Conservation (phyloP, 1,139 yeast species). For the Sugiyamaella novakii region DNA sequence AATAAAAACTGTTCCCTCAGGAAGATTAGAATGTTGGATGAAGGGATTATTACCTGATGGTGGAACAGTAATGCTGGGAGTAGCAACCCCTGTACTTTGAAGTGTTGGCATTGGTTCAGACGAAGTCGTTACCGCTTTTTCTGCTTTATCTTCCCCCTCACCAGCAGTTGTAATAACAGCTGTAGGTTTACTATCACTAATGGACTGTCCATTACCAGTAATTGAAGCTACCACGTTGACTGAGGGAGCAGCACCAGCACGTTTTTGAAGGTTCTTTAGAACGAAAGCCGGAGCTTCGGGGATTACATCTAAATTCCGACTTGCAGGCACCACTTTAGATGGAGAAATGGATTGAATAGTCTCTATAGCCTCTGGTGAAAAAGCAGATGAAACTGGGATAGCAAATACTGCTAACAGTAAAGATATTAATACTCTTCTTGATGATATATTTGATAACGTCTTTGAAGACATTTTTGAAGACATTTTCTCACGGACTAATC, state of each 20-base stretch:
- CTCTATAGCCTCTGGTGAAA: no score
- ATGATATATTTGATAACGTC: no score
- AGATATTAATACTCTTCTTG: no score
- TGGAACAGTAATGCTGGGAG: constrained; percentile 69
- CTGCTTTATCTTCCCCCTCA: not conserved
- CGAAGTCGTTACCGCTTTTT: not conserved
- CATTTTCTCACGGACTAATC: no score
- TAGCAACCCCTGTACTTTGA: constrained; percentile 37
- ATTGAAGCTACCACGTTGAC: constrained; percentile 7
- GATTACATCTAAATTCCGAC: no score
- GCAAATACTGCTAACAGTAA: no score
- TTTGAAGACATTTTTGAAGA: no score
- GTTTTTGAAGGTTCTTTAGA: constrained; percentile 2
- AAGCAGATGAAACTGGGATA: no score
- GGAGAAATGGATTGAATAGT: no score
- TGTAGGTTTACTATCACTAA: not conserved
- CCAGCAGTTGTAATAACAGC: not conserved
- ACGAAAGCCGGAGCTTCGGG: no score
- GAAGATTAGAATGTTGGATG: constrained; percentile 52
- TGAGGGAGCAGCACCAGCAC: constrained; percentile 6
- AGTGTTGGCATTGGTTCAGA: constrained; percentile 9
- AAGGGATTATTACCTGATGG: constrained; percentile 61
- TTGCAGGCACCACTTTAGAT: no score
- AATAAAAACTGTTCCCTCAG: constrained; percentile 78
- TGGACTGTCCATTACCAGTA: constrained; percentile 11